These are phyloP conservation scores for Orbilia quercus DNA, from an alignment of 2,329 filamentous ascomycete species.

Conservation along the genomic window DNA sequence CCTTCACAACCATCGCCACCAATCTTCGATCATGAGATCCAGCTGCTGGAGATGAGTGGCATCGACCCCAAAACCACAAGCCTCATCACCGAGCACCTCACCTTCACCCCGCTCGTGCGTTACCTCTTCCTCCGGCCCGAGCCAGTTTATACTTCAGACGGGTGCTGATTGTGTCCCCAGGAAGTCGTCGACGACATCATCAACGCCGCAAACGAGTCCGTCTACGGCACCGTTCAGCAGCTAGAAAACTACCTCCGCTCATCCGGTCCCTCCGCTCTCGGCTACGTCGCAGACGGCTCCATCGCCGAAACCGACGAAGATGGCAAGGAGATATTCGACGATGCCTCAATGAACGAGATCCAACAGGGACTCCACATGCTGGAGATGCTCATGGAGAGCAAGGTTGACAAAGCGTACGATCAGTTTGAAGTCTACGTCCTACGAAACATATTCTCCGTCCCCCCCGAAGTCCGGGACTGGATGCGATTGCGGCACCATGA, in stretches of 20 bases:
- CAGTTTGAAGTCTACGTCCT: constrained; percentile 89
- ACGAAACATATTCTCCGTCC: constrained; percentile 81
- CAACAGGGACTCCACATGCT: constrained; percentile 88
- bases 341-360: constrained; percentile 75
- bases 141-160: no score
- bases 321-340: constrained; percentile 64
- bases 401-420: constrained; percentile 86
- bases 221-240: constrained; percentile 87
- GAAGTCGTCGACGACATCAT: constrained; percentile 97
- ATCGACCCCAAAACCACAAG: constrained; percentile 53
- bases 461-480: constrained; percentile 78
- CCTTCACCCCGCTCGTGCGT: constrained; percentile 88
- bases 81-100: constrained; percentile 93
- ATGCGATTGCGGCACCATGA: constrained; percentile 88
- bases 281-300: constrained; percentile 73
- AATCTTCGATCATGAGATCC: constrained; percentile 28
- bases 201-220: constrained; percentile 92
- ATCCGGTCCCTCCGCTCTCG: constrained; percentile 78
- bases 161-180: constrained; percentile 66
- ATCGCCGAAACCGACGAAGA: constrained; percentile 65
- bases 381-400: constrained; percentile 82
- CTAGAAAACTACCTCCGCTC: constrained; percentile 84
- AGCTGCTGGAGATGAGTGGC: constrained; percentile 48
- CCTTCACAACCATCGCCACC: constrained; percentile 1
- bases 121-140: constrained; percentile 3